Evolutionary conservation across 352 stramenopile species (phyloP), one percentile per base, ranked within the genome.

Genomic region (Globisporangium perplexum): DNA sequence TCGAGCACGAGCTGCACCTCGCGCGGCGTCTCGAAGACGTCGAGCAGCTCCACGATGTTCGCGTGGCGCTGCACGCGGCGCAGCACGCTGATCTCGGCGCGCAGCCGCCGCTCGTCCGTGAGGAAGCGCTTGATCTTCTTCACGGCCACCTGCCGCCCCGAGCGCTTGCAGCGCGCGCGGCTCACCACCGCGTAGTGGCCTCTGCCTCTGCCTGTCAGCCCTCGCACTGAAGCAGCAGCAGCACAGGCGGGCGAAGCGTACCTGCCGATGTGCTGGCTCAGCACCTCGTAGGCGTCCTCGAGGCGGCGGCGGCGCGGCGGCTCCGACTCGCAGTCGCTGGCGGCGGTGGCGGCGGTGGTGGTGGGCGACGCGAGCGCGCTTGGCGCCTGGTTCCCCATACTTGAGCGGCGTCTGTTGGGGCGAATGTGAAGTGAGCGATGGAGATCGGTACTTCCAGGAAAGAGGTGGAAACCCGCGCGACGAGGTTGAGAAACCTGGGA

Each of bases 111-210:
- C 35, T 86, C 72, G 47, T 92, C 82, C 0, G 77, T 85, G n/a
- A 90, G 59, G 36, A 87, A 88, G 12, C 79, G 68, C 64, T 86
- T 86, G 63, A 95, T 92, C 54, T 89, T 86, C 64, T 93, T 95
- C 46, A 93, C 72, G 11, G 83, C 85, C 23, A 95, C 79, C 0
- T 54, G 39, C 33, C 74, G 62, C 7, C 74, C 67, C 7, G 77
- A 88, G 35, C 62, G 59, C 12, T 71, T 66, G 55, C 75, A 89
- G 56, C 66, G 66, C 0, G 69, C 82, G 11, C 72, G 73, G 60
- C 62, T 77, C 24, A 92, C 82, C 0, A 83, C 74, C 0, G 79
- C 82, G 31, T 89, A 90, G 55, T 92, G 79, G 2, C 79, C 79
- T 41, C 78, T 92, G 17, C 11, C n/a, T n/a, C n/a, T n/a, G n/a